These are phyloP conservation scores for Blastobotrys malaysiensis DNA, from an alignment of 1,139 yeast species.

Conservation along the genomic window DNA sequence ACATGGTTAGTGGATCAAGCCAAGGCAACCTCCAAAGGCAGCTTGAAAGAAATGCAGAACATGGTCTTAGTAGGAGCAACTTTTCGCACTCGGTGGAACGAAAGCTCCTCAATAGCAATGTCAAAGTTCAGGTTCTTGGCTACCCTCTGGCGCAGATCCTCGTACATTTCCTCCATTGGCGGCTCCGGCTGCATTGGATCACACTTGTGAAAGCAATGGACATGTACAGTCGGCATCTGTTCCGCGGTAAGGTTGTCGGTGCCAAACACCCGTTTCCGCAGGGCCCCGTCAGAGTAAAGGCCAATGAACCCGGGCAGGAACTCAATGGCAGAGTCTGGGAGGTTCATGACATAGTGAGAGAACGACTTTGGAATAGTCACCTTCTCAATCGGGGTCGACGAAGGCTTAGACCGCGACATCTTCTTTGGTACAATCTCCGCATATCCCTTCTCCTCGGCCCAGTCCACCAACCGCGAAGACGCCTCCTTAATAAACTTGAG, in stretches of 20 bases:
- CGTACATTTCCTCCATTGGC: constrained; percentile 54
- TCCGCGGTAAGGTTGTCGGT: constrained; percentile 10
- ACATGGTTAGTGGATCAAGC: not conserved
- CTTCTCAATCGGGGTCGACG: constrained; percentile 11
- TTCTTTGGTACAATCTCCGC: constrained; percentile 22
- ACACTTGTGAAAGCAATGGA: constrained; percentile 89
- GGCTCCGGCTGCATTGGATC: constrained; percentile 70
- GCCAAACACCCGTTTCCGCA: constrained; percentile 32
- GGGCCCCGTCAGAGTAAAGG: constrained; percentile 44
- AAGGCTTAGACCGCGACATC: constrained; percentile 25
- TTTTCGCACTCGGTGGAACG: constrained; percentile 79
- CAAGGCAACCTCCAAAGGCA: constrained; percentile 72
- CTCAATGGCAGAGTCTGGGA: constrained; percentile 90
- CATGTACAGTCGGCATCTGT: constrained; percentile 67
- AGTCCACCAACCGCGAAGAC: constrained; percentile 43
- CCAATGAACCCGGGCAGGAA: constrained; percentile 76
- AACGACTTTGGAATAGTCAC: constrained; percentile 51
- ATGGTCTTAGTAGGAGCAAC: constrained; percentile 97
- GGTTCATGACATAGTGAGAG: constrained; percentile 84
- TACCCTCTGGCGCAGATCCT: constrained; percentile 57
- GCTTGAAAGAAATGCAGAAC: constrained; percentile 78
- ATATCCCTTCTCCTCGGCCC: constrained; percentile 21
- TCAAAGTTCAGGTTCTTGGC: constrained; percentile 47
- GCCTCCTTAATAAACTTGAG: constrained; percentile 67
- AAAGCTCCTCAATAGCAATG: constrained; percentile 41